Base-by-base conservation (phyloP, 768 basidiomycete species). In the Gymnopilus junonius region DNA sequence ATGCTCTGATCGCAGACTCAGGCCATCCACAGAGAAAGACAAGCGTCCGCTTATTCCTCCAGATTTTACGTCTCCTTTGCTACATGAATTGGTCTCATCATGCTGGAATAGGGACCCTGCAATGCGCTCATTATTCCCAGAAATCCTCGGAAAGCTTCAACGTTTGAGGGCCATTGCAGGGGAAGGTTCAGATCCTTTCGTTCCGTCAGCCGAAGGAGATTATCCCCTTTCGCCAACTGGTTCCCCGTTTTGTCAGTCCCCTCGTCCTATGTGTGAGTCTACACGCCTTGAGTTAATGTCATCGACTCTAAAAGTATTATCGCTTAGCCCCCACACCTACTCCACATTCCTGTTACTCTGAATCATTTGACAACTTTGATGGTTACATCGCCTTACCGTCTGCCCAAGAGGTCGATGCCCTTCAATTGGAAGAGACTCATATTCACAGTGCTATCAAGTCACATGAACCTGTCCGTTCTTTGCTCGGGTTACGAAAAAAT, bases 21-120 rank as follows among this genome's bases (percentile, higher is more conserved):
- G 14, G 25, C n/a, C 21, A 14, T 20, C 11, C 68, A 2, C 64
- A 90, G 85, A 79, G 51, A 80, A 84, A 62, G 77, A 86, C 42
- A 77, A 73, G 32, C 84, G 88, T 11, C 87, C 88, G 2, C 53
- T 75, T 1, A 72, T 89, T 20, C 86, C 86, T n/a, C 51, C 34
- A 40, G 69, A 46, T 69, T 80, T 45, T 68, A 71, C 55, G 67
- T 79, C 64, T 69, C 73, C 50, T 73, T 73, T 2, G 67, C 73
- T 81, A 42, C 76, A 77, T 66, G 73, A 79, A 25, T 70, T 89
- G 40, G 76, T 92, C 29, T 69, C 71, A 4, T 51, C 72, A 4
- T 88, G 86, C 65, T 92, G 91, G 91, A 73, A 80, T 46, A 77
- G 74, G 2, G 79, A 85, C 55, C 85, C 89, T 1, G 66, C 70